Conservation (phyloP, 179 eudicot species). For the Silene noctiflora region DNA sequence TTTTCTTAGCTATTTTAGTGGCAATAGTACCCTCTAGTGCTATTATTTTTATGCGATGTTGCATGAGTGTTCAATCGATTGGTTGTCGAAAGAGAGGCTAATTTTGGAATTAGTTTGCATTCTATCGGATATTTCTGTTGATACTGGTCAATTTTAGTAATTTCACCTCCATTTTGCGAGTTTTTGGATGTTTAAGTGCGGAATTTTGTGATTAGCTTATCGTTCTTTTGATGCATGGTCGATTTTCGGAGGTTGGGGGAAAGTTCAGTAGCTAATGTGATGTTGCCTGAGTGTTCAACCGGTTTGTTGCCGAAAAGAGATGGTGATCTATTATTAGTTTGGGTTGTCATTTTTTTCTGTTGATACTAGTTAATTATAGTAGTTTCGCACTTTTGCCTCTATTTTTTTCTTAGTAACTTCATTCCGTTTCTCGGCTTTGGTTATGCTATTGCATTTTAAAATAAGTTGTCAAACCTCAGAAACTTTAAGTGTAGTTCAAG, state of each 20-base stretch:
- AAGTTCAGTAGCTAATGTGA: no score
- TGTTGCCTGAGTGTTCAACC: no score
- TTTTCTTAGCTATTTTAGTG: no score
- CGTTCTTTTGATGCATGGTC: not conserved
- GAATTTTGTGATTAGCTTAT: not conserved
- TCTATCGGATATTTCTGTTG: no score
- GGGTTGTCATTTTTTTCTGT: not conserved
- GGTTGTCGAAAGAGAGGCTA: no score
- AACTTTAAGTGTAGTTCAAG: not conserved
- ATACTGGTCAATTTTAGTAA: not conserved
- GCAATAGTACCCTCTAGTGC: no score
- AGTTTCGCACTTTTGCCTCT: not conserved
- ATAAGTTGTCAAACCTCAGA: not conserved
- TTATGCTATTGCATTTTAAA: not conserved
- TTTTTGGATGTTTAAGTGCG: not conserved
- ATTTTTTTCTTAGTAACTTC: no score
- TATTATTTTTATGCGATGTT: no score
- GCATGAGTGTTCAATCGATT: no score
- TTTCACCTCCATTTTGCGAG: not conserved
- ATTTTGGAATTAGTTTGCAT: no score
- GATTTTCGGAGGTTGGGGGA: not conserved
- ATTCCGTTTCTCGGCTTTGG: not conserved
- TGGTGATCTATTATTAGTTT: no score
- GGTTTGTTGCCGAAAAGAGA: not conserved
- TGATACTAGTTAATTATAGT: not conserved